These are phyloP conservation scores for Calonectria montana DNA, from an alignment of 2,329 filamentous ascomycete genomes.

Conservation along the genomic window DNA sequence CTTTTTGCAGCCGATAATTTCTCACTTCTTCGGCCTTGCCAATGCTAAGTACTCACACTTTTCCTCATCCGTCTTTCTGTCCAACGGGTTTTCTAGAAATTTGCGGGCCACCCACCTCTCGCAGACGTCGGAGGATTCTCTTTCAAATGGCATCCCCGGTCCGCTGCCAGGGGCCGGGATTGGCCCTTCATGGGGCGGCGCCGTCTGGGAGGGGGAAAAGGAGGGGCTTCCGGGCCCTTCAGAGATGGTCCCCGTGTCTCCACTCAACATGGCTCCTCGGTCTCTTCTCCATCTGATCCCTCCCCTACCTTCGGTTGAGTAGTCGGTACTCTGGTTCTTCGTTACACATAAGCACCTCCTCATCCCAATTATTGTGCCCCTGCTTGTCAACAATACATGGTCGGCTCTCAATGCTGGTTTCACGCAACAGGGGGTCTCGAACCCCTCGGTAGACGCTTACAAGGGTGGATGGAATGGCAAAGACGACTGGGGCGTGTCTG, in stretches of 20 bases:
- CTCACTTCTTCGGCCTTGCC: conserved; percentile 40
- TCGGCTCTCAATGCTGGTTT: conserved; percentile 35
- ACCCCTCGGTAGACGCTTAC: conserved; percentile 49
- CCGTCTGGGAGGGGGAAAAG: conserved; percentile 34
- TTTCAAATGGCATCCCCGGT: conserved; percentile 43
- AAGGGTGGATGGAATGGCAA: conserved; percentile 40
- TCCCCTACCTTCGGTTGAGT: conserved; percentile 36
- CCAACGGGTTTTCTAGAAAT: conserved; percentile 49
- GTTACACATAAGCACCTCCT: conserved; percentile 35
- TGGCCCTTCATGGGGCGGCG: conserved; percentile 36
- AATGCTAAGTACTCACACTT: conserved; percentile 24
- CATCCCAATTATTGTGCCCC: conserved; percentile 37
- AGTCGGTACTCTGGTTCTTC: conserved; percentile 37
- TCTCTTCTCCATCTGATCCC: conserved; percentile 42
- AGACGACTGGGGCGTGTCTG: conserved; percentile 42
- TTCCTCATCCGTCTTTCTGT: conserved; percentile 37
- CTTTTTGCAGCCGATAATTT: conserved; percentile 41
- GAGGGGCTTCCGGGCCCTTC: conserved; percentile 44
- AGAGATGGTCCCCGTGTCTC: conserved; percentile 45
- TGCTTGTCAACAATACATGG: conserved; percentile 44
- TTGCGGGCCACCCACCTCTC: conserved; percentile 41
- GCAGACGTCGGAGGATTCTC: conserved; percentile 47
- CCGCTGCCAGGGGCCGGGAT: conserved; percentile 39
- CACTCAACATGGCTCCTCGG: conserved; percentile 43
- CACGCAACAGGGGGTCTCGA: conserved; percentile 41